Evolutionary conservation across 2,329 filamentous ascomycete genomes (phyloP), one percentile per base, ranked within the genome.

Genomic region (Neofusicoccum laricinum): DNA sequence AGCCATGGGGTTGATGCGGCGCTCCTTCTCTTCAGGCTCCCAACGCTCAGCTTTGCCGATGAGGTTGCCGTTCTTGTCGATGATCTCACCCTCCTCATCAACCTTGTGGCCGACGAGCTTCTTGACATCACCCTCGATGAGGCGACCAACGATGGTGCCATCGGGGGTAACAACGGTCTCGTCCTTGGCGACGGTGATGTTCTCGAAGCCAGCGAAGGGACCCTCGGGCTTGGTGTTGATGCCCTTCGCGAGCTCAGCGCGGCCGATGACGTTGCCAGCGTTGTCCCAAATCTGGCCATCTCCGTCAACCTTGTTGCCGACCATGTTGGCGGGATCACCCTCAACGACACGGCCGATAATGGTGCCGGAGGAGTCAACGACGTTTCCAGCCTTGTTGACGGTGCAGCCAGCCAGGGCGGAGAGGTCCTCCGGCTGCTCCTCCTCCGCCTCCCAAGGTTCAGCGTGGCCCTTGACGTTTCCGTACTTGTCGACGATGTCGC

Each of bases 201-300:
- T 78, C 51, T 88, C 85, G 67, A 86, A 87, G 63, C 85, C 86
- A 68, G 81, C 84, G 73, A 88, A 88, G 2, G 83, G 80, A 12
- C 85, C 85, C 68, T 88, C 85, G 3, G 83, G 77, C 66, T 79
- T 70, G 40, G 73, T 77, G 55, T 83, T 78, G 21, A 76, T 78
- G 15, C 84, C 85, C 19, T 82, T 80, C 59, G 83, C 82, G 53
- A 87, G 80, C 72, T 87, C 85, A 55, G 82, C 86, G 58, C 79
- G 78, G 25, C 86, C 86, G 67, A 88, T 82, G 67, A 88, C 81
- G 67, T 87, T 85, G 64, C 86, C 86, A 66, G 83, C 79, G 67
- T 87, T 85, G 72, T 86, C 84, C 85, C 86, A 88, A 73, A 88
- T 85, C 71, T 88, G 85, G 50, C 86, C 86, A 73, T 86, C 75